A percentile compares a stretch with the other conserved stretches of the same genome.
phyloP scores from a whole-genome alignment of 148 eudicot genomes.

The Spergularia marina region DNA sequence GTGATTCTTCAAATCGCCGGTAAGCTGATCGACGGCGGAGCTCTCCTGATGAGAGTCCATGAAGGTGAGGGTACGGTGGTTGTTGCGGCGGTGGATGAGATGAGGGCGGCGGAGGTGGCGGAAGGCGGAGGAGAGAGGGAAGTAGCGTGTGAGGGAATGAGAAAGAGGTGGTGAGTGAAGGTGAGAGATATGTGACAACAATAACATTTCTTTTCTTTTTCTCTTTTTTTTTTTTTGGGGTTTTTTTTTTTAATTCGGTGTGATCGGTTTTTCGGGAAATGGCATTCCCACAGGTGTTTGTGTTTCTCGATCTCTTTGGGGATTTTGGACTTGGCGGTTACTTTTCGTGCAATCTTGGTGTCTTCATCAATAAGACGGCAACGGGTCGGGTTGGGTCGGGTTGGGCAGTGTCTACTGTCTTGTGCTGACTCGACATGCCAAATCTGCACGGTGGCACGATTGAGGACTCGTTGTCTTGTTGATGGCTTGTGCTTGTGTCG shows the following conservation, averaged over 20 bases:
- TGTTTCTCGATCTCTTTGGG: too few relatives aligned
- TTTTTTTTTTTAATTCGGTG: not conserved
- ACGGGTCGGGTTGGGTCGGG: too few relatives aligned
- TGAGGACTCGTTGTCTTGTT: too few relatives aligned
- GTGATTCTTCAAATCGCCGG: slow-evolving; percentile 53
- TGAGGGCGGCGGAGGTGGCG: slow-evolving; percentile 16
- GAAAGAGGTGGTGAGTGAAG: slow-evolving; percentile 21
- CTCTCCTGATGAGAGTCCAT: slow-evolving; percentile 27
- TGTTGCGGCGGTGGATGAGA: slow-evolving; percentile 1
- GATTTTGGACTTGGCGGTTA: too few relatives aligned
- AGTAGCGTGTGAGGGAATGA: slow-evolving; percentile 22
- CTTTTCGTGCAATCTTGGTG: too few relatives aligned
- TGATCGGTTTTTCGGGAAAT: too few relatives aligned
- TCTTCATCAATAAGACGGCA: too few relatives aligned
- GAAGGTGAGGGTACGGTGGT: slow-evolving; percentile 2
- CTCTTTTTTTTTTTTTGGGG: not conserved
- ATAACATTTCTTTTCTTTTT: slow-evolving; percentile 31
- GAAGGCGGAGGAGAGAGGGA: slow-evolving; percentile 25
- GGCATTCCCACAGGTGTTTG: too few relatives aligned
- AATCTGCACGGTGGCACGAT: too few relatives aligned
- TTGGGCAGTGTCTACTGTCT: too few relatives aligned
- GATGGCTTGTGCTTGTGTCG: too few relatives aligned
- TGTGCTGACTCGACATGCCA: too few relatives aligned
- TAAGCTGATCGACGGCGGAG: slow-evolving; percentile 40
- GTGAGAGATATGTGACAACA: slow-evolving; percentile 43